These are phyloP conservation scores for Guillardia theta DNA, from an alignment of 78 protist genomes.

Conservation along the genomic window DNA sequence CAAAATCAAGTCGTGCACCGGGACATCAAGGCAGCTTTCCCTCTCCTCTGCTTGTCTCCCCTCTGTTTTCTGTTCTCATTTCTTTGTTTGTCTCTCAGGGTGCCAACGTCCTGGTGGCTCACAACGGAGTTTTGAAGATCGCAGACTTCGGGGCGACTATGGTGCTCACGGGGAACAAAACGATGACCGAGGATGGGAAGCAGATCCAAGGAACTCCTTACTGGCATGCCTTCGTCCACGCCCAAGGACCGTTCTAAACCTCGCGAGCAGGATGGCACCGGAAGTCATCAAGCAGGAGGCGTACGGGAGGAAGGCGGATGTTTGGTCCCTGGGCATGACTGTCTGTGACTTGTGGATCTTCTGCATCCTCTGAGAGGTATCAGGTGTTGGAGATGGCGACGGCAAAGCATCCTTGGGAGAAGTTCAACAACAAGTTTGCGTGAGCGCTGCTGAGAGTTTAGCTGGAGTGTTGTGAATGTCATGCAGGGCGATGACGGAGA, in stretches of 20 bases:
- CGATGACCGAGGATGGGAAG: constrained; percentile 36
- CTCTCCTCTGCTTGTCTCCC: too few relatives aligned
- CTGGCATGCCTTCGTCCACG: too few relatives aligned
- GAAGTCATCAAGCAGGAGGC: constrained; percentile 44
- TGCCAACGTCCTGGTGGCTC: constrained; percentile 1
- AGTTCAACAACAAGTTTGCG: constrained; percentile 6
- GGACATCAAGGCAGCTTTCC: neutral
- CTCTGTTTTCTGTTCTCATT: too few relatives aligned
- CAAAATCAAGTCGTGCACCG: neutral
- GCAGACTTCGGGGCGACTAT: constrained; percentile 34
- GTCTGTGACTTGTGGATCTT: neutral
- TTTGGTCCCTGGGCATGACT: constrained; percentile 33
- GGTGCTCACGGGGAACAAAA: neutral
- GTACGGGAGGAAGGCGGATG: constrained; percentile 21
- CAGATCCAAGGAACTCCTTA: constrained; percentile 8
- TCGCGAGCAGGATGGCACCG: constrained; percentile 30
- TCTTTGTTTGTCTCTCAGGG: too few relatives aligned
- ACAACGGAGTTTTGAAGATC: neutral
- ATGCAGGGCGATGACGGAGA: constrained; percentile 33
- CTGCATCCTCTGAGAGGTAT: neutral
- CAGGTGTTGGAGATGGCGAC: neutral
- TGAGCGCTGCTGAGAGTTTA: neutral
- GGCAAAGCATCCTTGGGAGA: neutral
- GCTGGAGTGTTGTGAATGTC: neutral
- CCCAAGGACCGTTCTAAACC: too few relatives aligned